Evolutionary conservation across 495 filamentous ascomycete genomes (phyloP), one percentile per base, ranked within the genome.

Genomic region (Rusavskia elegans): DNA sequence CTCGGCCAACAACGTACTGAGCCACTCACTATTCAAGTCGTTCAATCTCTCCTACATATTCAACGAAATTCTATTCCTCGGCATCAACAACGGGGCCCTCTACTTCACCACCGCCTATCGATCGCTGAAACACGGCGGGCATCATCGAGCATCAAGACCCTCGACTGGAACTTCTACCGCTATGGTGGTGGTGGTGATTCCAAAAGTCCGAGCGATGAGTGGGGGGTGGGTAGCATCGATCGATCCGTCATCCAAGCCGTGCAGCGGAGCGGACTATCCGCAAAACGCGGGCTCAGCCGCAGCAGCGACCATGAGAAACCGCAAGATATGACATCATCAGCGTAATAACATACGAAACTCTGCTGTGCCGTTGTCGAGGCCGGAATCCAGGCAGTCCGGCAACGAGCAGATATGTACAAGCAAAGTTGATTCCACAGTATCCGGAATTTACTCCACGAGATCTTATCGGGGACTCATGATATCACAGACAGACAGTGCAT

Each of bases 71-170:
- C 53, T 57, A 5, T 54, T 56, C 45, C 53, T 57, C 8, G 55
- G 55, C 21, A 55, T 57, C 27, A 51, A 30, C 25, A 38, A 56
- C 40, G n/a, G n/a, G n/a, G n/a, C n/a, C n/a, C n/a, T n/a, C n/a
- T n/a, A n/a, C n/a, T n/a, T n/a, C n/a, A n/a, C n/a, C n/a, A 38
- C 41, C 10, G 27, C 41, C 23, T 16, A 42, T 19, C 39, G 32
- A 27, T 45, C 54, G 4, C 16, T 54, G 2, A 2, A 42, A 17
- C 30, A 52, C 17, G 54, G 54, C 35, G 39, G 51, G n/a, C 14
- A 46, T 54, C 25, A 53, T 54, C 20, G 54, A 56, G 54, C 54
- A 56, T 27, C 54, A 56, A 30, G n/a, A n/a, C n/a, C n/a, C n/a
- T n/a, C 52, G 39, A 54, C 50, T 53, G 50, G 54, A 32, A 48